Evolutionary conservation across 345 rosid species (phyloP), one percentile per base, ranked within the genome.

Genomic region (Angophora floribunda): DNA sequence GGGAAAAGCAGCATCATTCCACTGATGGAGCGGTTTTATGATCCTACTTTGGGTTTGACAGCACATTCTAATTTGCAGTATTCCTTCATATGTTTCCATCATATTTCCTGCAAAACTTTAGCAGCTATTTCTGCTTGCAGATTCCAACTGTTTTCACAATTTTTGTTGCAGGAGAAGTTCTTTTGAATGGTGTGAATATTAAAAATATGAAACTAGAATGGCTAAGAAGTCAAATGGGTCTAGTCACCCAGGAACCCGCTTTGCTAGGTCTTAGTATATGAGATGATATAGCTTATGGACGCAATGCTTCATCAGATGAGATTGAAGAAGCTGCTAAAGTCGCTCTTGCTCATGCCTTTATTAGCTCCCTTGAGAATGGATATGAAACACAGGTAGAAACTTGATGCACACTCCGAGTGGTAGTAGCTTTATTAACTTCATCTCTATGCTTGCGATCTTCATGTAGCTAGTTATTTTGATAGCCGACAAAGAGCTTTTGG

Each of bases 1-100:
- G 99, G 99, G 80, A 98, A 98, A 90, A 97, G 98, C 93, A 98
- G 99, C 90, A 97, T 98, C 87, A 98, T 98, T 88, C 99, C 99
- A 30, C 95, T 98, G 19, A 96, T 98, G 99, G 99, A 98, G 89
- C 93, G 96, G 90, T 98, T 98, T 92, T 98, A 97, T 94, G 99
- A 97, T 93, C 99, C 99, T 87, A 98, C 98, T 78, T 91, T 98
- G 93, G 99, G 99, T 98, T 10, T 59, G 30, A 12, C 67, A 59
- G 30, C 67, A 59, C 30, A 59, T 59, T 59, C 13, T 13, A 26
- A 55, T 55, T 59, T 59, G 67, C 11, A 59, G 67, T 26, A n/a
- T 59, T 10, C 30, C 67, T 59, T 30, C 67, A 59, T 26, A 59
- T 59, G 67, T 59, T 59, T 59, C 67, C 67, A 59, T 26, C 67